Evolutionary conservation across 116 monocot species (phyloP).

Genomic region (Posidonia oceanica): DNA sequence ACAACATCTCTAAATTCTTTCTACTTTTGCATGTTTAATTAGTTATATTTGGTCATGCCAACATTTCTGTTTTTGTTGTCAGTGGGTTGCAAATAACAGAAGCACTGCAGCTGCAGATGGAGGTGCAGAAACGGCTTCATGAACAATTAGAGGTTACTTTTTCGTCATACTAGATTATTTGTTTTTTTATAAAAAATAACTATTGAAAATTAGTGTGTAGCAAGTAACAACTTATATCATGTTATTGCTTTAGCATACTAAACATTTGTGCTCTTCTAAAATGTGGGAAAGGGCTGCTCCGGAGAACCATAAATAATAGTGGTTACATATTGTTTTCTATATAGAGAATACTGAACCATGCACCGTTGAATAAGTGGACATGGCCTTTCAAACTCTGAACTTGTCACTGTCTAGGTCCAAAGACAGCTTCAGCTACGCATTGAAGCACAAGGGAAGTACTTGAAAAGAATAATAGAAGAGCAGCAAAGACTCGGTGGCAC

Average conservation of each 20-base stretch:
- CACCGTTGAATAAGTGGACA: no score
- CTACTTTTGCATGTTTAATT: not conserved
- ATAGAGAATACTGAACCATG: no score
- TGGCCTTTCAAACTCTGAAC: not conserved
- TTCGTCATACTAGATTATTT: not conserved
- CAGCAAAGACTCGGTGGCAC: constrained; percentile 45
- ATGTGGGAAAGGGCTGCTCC: no score
- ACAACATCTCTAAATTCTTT: not conserved
- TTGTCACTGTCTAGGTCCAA: constrained; percentile 36
- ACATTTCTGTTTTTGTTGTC: constrained; percentile 8
- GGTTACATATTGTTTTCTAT: no score
- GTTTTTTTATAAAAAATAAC: not conserved
- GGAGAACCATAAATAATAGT: no score
- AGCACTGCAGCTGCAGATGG: constrained; percentile 97
- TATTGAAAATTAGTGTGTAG: no score
- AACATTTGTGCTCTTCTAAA: no score
- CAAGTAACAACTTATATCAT: no score
- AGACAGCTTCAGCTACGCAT: constrained; percentile 69
- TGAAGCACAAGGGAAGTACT: constrained; percentile 70
- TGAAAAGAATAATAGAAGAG: constrained; percentile 72
- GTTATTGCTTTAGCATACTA: no score
- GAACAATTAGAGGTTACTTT: constrained; percentile 76
- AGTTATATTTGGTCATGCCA: not conserved
- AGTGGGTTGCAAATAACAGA: constrained; percentile 48
- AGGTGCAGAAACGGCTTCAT: constrained; percentile 86